Conservation (phyloP, 202 grass and related monocot genomes). For the Brachypodium distachyon region DNA sequence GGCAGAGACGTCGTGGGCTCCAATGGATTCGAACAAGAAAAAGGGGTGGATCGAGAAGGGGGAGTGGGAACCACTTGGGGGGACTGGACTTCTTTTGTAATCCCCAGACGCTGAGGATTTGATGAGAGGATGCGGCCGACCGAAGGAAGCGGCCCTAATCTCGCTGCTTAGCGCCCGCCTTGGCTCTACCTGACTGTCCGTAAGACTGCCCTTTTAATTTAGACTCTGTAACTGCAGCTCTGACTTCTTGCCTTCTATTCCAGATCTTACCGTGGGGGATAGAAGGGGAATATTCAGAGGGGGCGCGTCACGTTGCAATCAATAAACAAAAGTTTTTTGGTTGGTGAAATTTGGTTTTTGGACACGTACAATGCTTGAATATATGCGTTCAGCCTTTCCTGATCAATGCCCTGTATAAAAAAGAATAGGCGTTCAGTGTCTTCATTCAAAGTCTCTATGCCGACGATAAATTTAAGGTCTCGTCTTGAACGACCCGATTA, state of each 20-base stretch:
- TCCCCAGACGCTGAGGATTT: conserved; percentile 17
- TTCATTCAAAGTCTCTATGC: neutral
- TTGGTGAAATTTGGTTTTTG: conserved; percentile 6
- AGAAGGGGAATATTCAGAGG: conserved; percentile 32
- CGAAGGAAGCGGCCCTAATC: conserved; percentile 32
- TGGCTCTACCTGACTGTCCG: neutral
- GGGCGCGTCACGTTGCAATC: neutral
- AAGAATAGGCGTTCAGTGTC: neutral
- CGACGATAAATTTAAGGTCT: neutral
- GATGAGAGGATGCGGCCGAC: conserved; percentile 27
- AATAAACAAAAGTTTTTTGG: conserved; percentile 1
- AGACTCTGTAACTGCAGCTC: conserved; percentile 32
- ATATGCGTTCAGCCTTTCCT: neutral
- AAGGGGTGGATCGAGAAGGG: neutral
- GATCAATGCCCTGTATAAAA: neutral
- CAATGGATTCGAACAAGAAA: conserved; percentile 48
- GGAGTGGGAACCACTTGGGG: conserved; percentile 13
- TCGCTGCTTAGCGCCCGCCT: neutral
- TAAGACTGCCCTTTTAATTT: neutral
- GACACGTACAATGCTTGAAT: neutral
- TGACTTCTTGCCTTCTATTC: conserved; percentile 38
- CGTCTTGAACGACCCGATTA: neutral
- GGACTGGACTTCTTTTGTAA: conserved; percentile 32
- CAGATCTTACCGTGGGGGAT: conserved; percentile 30
- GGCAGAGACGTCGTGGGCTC: conserved; percentile 47